Evolutionary conservation across 2,329 filamentous ascomycete genomes (phyloP), one percentile per base, ranked within the genome.

Genomic region (Nannizziopsis barbatae): DNA sequence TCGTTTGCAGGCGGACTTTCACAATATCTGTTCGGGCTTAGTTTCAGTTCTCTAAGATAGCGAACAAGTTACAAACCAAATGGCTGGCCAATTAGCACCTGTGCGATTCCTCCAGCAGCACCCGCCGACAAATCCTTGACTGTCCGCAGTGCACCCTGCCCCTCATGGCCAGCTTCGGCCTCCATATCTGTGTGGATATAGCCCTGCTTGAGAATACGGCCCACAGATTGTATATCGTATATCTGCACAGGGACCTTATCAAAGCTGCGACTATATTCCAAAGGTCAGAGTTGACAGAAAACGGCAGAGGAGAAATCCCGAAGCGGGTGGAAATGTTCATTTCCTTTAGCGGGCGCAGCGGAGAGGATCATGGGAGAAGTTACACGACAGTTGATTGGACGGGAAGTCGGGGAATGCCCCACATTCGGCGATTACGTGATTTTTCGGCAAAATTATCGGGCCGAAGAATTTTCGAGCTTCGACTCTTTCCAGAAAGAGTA

Each of bases 1-100:
- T 84, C 12, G 92, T 98, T 68, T 98, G 92, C 42, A 98, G 77
- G 49, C 92, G 86, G 60, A 98, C 92, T 72, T 98, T 98, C 72
- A 98, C 83, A 55, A 95, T 96, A 74, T 95, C 90, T 79, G 35
- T 20, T 27, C 22, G 36, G n/a, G 2, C 18, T 47, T 38, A 47
- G 27, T 36, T 10, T 20, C 12, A 15, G 18, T 33, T 41, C 5
- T 35, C 22, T 17, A 14, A 11, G 20, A 36, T 18, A 11, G 45
- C 14, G 30, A 47, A 5, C 37, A 64, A 42, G 27, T 31, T 48
- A 64, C 70, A 63, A 72, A 79, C 77, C 79, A 58, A 83, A 83
- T 11, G 79, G 80, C 66, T 83, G 80, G 55, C 79, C 77, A 56
- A 96, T 76, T 53, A 98, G 71, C 38, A 98, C 92, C 69, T 98